Evolutionary conservation across 2,329 filamentous ascomycete species (phyloP), one percentile per base, ranked within the genome.

Genomic region (Hirsutella rhossiliensis): DNA sequence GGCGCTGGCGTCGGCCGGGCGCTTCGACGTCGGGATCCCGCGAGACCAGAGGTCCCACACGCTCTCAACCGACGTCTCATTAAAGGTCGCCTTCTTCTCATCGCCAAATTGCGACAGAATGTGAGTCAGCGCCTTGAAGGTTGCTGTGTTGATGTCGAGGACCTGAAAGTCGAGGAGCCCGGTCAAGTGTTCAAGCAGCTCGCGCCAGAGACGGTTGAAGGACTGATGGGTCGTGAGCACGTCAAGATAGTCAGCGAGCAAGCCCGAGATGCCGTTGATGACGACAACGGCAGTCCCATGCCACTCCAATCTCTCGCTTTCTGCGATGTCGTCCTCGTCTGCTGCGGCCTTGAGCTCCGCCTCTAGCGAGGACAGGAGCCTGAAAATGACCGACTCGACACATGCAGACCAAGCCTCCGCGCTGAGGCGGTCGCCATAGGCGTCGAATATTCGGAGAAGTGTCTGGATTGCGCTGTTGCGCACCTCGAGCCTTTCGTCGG

Each of bases 381-480:
- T 78, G 62, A 95, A 89, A 2, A 95, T 72, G 7, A 96, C 84
- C 7, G 77, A 79, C 47, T 84, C 81, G 44, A 95, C 75, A 53
- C 88, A 92, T 27, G 90, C 73, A 40, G 82, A 81, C 89, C 88
- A 97, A 1, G 85, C 82, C 55, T 84, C 78, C 0, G 86, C 73
- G 36, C 76, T 81, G 5, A 96, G 70, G 43, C 84, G 82, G 51
- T 89, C 84, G 11, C 87, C 87, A 50, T 94, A 94, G 1, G 87
- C 88, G 59, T 95, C 88, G 49, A 97, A 88, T 18, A 97, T 95
- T 39, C 88, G 78, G 45, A 96, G 73, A 4, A 97, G 68, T 0
- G 90, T 96, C 60, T 96, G 90, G 19, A 96, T 85, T 1, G 89
- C 87, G 67, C 85, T 88, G 54, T 90, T 90, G 38, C 87, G 75